These are phyloP conservation scores for Gastroboletus turbinatus DNA, from an alignment of 1,284 basidiomycete genomes.

Conservation along the genomic window DNA sequence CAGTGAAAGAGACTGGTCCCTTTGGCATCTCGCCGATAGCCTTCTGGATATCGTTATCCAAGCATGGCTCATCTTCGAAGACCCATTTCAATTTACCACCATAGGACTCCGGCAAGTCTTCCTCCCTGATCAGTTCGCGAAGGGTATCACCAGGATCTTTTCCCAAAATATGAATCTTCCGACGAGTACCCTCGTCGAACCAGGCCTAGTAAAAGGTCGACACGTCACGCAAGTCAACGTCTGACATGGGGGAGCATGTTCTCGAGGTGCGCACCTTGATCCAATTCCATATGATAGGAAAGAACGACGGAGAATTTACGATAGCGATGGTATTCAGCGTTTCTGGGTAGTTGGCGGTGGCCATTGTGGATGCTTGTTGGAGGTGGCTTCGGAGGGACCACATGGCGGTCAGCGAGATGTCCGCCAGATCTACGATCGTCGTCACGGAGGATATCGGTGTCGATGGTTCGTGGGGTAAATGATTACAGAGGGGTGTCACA, in stretches of 20 bases:
- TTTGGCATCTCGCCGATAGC: conserved; percentile 48
- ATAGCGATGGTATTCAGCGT: conserved; percentile 63
- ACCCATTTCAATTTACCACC: conserved; percentile 70
- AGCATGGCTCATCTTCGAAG: conserved; percentile 58
- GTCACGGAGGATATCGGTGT: conserved; percentile 63
- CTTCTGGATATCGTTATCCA: conserved; percentile 48
- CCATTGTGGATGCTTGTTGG: conserved; percentile 69
- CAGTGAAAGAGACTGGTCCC: conserved; percentile 50
- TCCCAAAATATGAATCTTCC: conserved; percentile 69
- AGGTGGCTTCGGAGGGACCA: conserved; percentile 70
- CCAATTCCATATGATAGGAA: conserved; percentile 78
- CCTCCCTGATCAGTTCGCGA: conserved; percentile 49
- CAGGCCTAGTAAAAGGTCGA: conserved; percentile 44
- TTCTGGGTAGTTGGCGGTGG: conserved; percentile 79
- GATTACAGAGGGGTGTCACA: conserved; percentile 60
- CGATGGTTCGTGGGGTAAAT: conserved; percentile 54
- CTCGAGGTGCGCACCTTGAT: conserved; percentile 51
- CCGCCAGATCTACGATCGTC: conserved; percentile 72
- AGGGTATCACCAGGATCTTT: conserved; percentile 53
- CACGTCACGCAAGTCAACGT: background rate
- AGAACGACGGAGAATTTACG: conserved; percentile 76
- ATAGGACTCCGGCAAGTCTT: conserved; percentile 63
- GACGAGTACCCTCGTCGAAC: conserved; percentile 75
- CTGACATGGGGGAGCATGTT: background rate
- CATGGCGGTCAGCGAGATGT: conserved; percentile 59